Conservation (phyloP, 208 protist genomes). For the Acanthamoeba healyi region DNA sequence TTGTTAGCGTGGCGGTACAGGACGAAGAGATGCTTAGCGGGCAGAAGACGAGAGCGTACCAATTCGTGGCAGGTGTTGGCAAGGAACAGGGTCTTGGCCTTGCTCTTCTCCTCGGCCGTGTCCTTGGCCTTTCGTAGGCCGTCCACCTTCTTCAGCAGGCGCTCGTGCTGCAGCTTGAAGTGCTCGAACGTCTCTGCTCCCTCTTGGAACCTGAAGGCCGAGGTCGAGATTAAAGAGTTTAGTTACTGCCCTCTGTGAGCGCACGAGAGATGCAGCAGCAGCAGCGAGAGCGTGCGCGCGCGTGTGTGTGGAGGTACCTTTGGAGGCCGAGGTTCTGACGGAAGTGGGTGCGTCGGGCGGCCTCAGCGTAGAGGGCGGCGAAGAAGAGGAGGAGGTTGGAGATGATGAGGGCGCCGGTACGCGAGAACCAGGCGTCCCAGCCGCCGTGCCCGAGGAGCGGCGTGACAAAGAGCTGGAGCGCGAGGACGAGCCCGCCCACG, state of each 20-base stretch:
- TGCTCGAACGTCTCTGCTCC: slow-evolving; percentile 20
- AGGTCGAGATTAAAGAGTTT: background rate
- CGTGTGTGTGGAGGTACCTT: background rate
- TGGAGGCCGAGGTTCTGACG: slow-evolving; percentile 34
- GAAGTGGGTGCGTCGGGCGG: slow-evolving; percentile 27
- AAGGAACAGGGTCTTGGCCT: slow-evolving; percentile 45
- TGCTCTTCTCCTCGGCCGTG: slow-evolving; percentile 40
- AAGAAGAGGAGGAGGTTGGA: slow-evolving; percentile 53
- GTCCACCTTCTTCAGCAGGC: slow-evolving; percentile 26
- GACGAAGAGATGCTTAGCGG: background rate
- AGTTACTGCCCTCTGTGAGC: background rate
- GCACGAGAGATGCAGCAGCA: background rate
- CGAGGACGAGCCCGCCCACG: background rate
- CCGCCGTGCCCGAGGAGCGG: background rate
- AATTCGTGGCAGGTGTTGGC: slow-evolving; percentile 64
- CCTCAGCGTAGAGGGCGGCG: slow-evolving; percentile 22
- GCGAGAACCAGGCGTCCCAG: slow-evolving; percentile 1
- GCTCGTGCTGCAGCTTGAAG: slow-evolving; percentile 46
- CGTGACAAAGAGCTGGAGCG: background rate
- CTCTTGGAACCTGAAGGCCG: slow-evolving; percentile 3
- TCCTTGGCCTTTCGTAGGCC: slow-evolving; percentile 26
- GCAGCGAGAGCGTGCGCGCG: too few relatives aligned
- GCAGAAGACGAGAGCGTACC: too few relatives aligned
- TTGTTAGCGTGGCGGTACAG: too few relatives aligned
- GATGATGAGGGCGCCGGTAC: background rate